These are phyloP conservation scores for Persicaria tinctoria DNA, from an alignment of 148 eudicot genomes.

Conservation along the genomic window DNA sequence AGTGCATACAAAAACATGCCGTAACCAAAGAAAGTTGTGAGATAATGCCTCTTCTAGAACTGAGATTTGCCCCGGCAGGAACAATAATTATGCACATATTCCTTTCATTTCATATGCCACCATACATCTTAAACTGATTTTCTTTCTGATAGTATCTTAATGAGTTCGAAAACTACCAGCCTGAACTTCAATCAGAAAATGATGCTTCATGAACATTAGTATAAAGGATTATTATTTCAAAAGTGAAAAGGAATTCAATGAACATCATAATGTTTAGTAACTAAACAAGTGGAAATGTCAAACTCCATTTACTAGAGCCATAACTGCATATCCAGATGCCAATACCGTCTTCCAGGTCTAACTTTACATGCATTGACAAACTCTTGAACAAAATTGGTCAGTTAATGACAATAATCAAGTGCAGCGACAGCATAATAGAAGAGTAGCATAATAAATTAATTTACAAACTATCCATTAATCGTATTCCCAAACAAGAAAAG, in stretches of 20 bases:
- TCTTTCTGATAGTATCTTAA: too few species aligned
- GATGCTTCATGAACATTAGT: not conserved
- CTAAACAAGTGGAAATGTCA: not conserved
- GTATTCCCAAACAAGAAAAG: not conserved
- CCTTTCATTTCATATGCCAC: not conserved
- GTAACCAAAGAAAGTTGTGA: not conserved
- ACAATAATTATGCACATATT: not conserved
- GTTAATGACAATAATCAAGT: not conserved
- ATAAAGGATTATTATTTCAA: too few species aligned
- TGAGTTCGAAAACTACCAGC: not conserved
- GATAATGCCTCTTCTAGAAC: not conserved
- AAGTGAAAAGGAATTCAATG: not conserved
- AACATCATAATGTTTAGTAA: not conserved
- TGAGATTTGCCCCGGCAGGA: not conserved
- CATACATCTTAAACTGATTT: not conserved
- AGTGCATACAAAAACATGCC: not conserved
- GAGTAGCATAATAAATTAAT: not conserved
- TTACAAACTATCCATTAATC: not conserved
- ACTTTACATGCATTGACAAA: not conserved
- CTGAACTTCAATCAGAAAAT: not conserved
- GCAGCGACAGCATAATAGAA: not conserved
- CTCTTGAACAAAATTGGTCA: not conserved
- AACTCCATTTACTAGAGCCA: not conserved
- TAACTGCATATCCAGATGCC: not conserved
- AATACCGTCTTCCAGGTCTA: not conserved